phyloP scores from a whole-genome alignment of 176 grass and related monocot genomes.

The Oryza meridionalis region DNA sequence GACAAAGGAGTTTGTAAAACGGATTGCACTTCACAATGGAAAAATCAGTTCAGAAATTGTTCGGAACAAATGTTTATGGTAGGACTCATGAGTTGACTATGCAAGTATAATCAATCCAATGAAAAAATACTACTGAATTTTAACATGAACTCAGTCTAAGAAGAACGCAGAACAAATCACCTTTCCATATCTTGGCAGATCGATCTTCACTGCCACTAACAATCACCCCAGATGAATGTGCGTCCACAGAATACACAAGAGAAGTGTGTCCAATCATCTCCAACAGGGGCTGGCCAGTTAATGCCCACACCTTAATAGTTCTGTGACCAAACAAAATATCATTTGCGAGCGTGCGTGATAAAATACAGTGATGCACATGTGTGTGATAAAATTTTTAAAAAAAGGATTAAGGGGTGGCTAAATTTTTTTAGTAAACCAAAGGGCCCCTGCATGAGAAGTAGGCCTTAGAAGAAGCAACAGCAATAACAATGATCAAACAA shows the following conservation, averaged over 20 bases:
- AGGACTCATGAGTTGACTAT: background rate
- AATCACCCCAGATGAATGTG: conserved; percentile 88
- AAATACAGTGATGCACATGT: conserved; percentile 3
- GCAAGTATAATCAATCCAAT: background rate
- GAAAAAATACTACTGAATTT: conserved; percentile 25
- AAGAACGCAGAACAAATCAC: conserved; percentile 50
- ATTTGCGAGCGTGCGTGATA: conserved; percentile 6
- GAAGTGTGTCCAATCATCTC: conserved; percentile 96
- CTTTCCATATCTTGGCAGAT: conserved; percentile 95
- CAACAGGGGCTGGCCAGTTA: conserved; percentile 85
- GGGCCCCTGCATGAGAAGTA: background rate
- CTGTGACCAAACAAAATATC: conserved; percentile 48
- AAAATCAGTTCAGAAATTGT: background rate
- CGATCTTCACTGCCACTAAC: conserved; percentile 95
- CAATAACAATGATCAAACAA: conserved; percentile 30
- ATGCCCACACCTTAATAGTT: conserved; percentile 85
- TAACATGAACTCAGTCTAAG: background rate
- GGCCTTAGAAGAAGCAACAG: background rate
- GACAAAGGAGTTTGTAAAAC: conserved; percentile 5
- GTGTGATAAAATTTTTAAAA: background rate
- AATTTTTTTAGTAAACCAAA: conserved; percentile 4
- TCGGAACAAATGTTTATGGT: background rate
- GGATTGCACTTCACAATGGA: background rate
- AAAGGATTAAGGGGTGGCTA: background rate
- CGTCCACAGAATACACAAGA: conserved; percentile 94